Conservation (phyloP, 2,329 filamentous ascomycete genomes). For the Thielaviopsis euricoi region DNA sequence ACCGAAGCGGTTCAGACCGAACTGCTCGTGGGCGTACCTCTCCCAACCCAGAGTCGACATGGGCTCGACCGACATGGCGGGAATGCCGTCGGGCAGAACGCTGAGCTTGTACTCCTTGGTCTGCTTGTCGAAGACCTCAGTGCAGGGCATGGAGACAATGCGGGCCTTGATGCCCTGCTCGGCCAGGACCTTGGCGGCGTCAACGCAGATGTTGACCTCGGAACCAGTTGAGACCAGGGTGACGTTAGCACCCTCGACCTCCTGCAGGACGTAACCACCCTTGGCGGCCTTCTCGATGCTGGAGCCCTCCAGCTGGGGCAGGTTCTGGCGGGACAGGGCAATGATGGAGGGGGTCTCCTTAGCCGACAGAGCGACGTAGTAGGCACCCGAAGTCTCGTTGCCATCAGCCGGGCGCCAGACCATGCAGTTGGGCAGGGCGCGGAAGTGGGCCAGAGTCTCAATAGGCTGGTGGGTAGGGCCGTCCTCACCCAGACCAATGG, state of each 20-base stretch:
- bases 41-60: conserved; percentile 98
- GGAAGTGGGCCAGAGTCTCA: conserved; percentile 96
- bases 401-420: conserved; percentile 97
- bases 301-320: conserved; percentile 91
- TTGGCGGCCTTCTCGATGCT: conserved; percentile 79
- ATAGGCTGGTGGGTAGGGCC: conserved; percentile 98
- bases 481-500: conserved; percentile 96
- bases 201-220: conserved; percentile 84
- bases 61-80: conserved; percentile 83
- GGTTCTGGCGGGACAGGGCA: conserved; percentile 92
- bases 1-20: conserved; percentile 97
- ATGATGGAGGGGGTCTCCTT: conserved; percentile 85
- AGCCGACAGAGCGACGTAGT: conserved; percentile 85
- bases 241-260: conserved; percentile 68
- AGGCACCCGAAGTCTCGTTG: conserved; percentile 95
- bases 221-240: conserved; percentile 92
- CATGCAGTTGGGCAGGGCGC: conserved; percentile 96
- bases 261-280: conserved; percentile 84
- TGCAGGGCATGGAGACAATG: conserved; percentile 90
- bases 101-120: conserved; percentile 86
- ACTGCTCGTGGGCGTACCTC: conserved; percentile 98
- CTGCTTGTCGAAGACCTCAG: conserved; percentile 92
- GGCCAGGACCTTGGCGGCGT: conserved; percentile 79
- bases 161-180: conserved; percentile 77
- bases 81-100: conserved; percentile 86